phyloP scores from a whole-genome alignment of 164 flowering plant species.

The Annona cherimola region DNA sequence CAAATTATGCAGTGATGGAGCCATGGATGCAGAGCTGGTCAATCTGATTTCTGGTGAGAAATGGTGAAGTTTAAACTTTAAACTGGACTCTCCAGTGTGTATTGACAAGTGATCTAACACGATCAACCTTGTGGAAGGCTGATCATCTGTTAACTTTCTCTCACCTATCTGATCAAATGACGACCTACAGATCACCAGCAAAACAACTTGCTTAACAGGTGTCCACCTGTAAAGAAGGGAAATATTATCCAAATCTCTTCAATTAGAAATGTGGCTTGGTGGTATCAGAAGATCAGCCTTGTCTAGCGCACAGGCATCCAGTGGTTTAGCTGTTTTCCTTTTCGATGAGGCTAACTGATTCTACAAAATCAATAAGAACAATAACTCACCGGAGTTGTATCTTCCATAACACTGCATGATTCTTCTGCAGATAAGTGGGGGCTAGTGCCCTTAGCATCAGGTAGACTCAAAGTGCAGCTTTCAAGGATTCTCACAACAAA shows the following conservation, averaged over 20 bases:
- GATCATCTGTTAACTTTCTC: not conserved
- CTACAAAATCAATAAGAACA: not conserved
- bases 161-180: not conserved
- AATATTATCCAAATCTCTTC: too few relatives aligned
- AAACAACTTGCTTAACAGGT: not conserved
- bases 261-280: too few relatives aligned
- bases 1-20: not conserved
- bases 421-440: conserved; percentile 4
- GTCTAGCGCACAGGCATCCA: too few relatives aligned
- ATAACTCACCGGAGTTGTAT: conserved; percentile 35
- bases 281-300: too few relatives aligned
- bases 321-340: too few relatives aligned
- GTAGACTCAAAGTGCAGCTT: conserved; percentile 52
- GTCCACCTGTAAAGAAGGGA: not conserved
- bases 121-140: too few relatives aligned
- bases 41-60: not conserved
- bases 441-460: conserved; percentile 18
- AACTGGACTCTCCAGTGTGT: not conserved
- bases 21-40: not conserved
- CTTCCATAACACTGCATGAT: conserved; percentile 11
- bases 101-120: too few relatives aligned
- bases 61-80: not conserved
- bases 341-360: too few relatives aligned
- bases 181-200: not conserved
- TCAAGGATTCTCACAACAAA: conserved; percentile 64